Evolutionary conservation across 1,284 basidiomycete species (phyloP), one percentile per base, ranked within the genome.

Genomic region (Taiwanofungus camphoratus): DNA sequence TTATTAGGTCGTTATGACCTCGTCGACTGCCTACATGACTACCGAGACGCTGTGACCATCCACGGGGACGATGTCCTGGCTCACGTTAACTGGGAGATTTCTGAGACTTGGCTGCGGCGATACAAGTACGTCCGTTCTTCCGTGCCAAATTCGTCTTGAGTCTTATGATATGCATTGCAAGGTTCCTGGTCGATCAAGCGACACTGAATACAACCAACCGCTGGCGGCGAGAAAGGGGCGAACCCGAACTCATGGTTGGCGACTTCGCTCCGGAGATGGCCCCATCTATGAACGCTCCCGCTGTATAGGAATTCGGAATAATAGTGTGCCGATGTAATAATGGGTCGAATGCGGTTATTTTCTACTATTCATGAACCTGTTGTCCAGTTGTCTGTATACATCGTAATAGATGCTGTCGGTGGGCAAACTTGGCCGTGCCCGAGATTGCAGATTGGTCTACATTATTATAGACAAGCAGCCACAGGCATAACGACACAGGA

Each of bases 51-150:
- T 1, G 75, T 87, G 15, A 82, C 76, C 1, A 76, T 93, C 37
- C 90, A 93, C 48, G 90, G 89, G 3, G 88, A 94, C 53, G 92
- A 95, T 57, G 86, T 92, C 22, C 71, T 95, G 15, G 83, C 84
- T 4, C 89, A 94, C 56, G 70, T 68, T 27, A 92, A 91, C 57
- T 95, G 92, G 89, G 92, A 95, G 63, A 74, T 94, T 39, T 73
- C 76, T 5, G 90, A 93, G 58, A 71, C 72, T 43, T 95, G 90
- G 80, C 68, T 95, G 36, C 74, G 77, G 44, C 78, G 84, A 61
- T 93, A 88, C 56, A 77, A 78, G 88, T 87, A 56, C 50, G 82
- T 73, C 15, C 2, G 22, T 22, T 5, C 34, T 32, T 32, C 33
- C 30, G 36, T 23, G 9, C 24, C 27, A 18, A 40, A n/a, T n/a